Conservation (phyloP, 176 grass and related monocot genomes). For the Avena eriantha region DNA sequence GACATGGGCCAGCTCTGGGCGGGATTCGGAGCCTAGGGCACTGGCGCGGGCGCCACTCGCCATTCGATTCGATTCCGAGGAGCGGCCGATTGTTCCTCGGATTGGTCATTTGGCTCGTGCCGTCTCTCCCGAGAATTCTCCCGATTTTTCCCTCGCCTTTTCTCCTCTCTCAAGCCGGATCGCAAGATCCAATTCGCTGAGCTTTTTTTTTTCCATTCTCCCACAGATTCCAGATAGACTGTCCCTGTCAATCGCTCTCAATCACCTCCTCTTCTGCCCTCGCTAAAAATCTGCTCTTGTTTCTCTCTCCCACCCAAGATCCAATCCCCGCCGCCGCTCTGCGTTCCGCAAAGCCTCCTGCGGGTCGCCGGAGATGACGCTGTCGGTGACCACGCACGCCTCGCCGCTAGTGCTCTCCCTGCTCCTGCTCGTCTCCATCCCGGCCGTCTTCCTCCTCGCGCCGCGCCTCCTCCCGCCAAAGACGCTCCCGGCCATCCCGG, state of each 20-base stretch:
- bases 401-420: constrained; percentile 75
- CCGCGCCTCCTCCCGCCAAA: constrained; percentile 80
- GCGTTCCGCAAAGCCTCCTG: constrained; percentile 5
- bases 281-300: constrained; percentile 32
- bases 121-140: constrained; percentile 11
- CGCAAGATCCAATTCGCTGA: constrained; percentile 51
- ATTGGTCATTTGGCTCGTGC: neutral
- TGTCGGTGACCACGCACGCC: constrained; percentile 46
- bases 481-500: constrained; percentile 83
- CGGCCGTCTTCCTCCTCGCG: constrained; percentile 70
- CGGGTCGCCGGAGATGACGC: constrained; percentile 50
- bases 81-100: neutral
- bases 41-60: constrained; percentile 29
- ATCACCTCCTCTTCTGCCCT: neutral
- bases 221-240: constrained; percentile 36
- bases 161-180: neutral
- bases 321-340: constrained; percentile 27
- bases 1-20: constrained; percentile 17
- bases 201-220: neutral
- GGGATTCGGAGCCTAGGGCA: constrained; percentile 33
- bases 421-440: constrained; percentile 71
- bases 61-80: constrained; percentile 33
- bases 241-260: constrained; percentile 54
- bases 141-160: neutral
- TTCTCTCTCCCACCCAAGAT: constrained; percentile 29